A percentile compares a stretch with the other conserved stretches of the same genome.
phyloP scores from a whole-genome alignment of 129 eudicot genomes.

The Artemisia tridentata region DNA sequence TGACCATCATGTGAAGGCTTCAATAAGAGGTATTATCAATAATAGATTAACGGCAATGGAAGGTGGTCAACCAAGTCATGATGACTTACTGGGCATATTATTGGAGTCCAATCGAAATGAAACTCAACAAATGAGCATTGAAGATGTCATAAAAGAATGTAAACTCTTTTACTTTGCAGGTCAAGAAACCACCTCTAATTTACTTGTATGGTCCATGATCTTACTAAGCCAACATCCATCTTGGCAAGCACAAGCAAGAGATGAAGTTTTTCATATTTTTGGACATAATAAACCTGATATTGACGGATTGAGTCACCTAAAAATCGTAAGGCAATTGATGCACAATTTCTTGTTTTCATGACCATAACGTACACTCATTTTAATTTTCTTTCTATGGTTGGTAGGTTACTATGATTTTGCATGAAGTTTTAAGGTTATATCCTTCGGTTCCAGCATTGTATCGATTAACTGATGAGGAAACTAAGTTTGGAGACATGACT shows the following conservation, averaged over 20 bases:
- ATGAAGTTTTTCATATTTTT: slow-evolving; percentile 29
- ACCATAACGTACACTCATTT: not conserved
- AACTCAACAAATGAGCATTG: slow-evolving; percentile 28
- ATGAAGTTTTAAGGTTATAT: slow-evolving; percentile 64
- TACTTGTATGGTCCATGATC: slow-evolving; percentile 40
- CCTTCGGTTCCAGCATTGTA: slow-evolving; percentile 58
- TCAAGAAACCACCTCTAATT: slow-evolving; percentile 33
- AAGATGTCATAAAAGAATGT: slow-evolving; percentile 39
- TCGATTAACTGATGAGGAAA: slow-evolving; percentile 38
- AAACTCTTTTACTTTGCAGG: slow-evolving; percentile 38
- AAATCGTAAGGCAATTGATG: slow-evolving; percentile 19
- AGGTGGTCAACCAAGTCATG: slow-evolving; percentile 16
- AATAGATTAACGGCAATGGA: slow-evolving; percentile 35
- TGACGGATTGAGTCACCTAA: slow-evolving; percentile 31
- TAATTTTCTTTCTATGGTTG: not conserved
- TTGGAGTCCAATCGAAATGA: slow-evolving; percentile 32
- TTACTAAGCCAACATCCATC: slow-evolving; percentile 30
- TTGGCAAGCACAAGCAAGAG: slow-evolving; percentile 38
- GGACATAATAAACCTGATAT: slow-evolving; percentile 23
- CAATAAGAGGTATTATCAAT: slow-evolving; percentile 27
- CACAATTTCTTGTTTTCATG: not conserved
- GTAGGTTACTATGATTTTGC: slow-evolving; percentile 67
- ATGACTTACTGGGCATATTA: slow-evolving; percentile 33
- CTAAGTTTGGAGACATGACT: slow-evolving; percentile 46
- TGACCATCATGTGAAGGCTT: slow-evolving; percentile 34